phyloP scores from a whole-genome alignment of 1,284 basidiomycete species.

The Cutaneotrichosporon sp. region DNA sequence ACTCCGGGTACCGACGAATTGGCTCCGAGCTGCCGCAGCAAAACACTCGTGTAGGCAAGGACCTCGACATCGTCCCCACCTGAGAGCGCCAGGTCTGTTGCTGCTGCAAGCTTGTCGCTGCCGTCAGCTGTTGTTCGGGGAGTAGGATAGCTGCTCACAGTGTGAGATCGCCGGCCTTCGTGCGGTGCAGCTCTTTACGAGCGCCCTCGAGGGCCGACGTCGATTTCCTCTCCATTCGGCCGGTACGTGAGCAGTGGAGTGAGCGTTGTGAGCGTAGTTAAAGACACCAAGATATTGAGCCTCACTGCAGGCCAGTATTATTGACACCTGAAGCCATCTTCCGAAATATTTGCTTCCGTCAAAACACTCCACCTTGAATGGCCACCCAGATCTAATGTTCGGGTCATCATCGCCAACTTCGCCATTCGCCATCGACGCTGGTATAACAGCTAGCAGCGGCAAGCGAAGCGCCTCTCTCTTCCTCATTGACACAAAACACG shows the following conservation, averaged over 20 bases:
- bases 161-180: slow-evolving; percentile 14
- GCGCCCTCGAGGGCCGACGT: slow-evolving; percentile 13
- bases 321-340: neutral
- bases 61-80: slow-evolving; percentile 23
- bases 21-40: slow-evolving; percentile 26
- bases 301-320: too few species aligned
- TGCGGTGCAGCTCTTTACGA: slow-evolving; percentile 26
- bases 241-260: too few species aligned
- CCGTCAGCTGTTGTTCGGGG: neutral
- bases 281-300: too few species aligned
- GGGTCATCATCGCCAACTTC: neutral
- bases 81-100: slow-evolving; percentile 8
- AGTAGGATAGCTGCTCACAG: neutral
- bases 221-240: slow-evolving; percentile 9
- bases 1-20: slow-evolving; percentile 3
- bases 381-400: neutral
- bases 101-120: neutral
- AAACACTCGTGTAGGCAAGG: slow-evolving; percentile 18
- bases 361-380: slow-evolving; percentile 7
- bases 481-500: neutral
- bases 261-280: slow-evolving; percentile 1
- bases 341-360: slow-evolving; percentile 11
- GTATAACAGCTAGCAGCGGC: too few species aligned
- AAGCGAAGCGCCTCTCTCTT: neutral
- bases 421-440: neutral